A percentile compares a stretch with the other conserved stretches of the same genome.
These are phyloP conservation scores for Diaporthe ilicicola DNA, from an alignment of 2,329 filamentous ascomycete genomes.

Conservation along the genomic window DNA sequence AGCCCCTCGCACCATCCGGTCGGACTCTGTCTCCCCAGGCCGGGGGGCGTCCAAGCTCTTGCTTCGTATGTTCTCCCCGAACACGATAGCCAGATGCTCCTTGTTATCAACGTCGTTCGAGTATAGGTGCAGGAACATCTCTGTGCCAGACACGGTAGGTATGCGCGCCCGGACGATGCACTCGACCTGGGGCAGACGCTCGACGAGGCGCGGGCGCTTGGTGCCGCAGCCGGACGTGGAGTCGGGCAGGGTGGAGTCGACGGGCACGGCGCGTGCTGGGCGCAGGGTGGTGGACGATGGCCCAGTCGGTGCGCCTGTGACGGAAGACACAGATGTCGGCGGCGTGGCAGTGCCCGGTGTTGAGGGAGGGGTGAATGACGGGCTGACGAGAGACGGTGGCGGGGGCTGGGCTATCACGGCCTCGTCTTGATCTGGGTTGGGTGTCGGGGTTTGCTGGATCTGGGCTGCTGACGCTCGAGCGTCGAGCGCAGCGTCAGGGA, in stretches of 20 bases:
- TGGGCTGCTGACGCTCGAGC: conserved; percentile 30
- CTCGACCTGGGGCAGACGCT: conserved; percentile 82
- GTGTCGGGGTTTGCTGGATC: conserved; percentile 8
- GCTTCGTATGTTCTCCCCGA: conserved; percentile 85
- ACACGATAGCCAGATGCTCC: conserved; percentile 96
- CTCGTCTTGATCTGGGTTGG: conserved; percentile 32
- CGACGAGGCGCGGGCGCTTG: conserved; percentile 76
- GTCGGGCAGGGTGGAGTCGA: conserved; percentile 63
- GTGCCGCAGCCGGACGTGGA: conserved; percentile 65
- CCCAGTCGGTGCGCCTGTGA: conserved; percentile 31
- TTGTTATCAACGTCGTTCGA: conserved; percentile 93
- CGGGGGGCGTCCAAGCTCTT: conserved; percentile 74
- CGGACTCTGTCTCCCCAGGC: conserved; percentile 83
- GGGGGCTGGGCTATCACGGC: conserved; percentile 42
- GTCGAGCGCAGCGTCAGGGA: conserved; percentile 33
- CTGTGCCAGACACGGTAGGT: conserved; percentile 87
- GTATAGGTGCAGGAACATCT: conserved; percentile 98
- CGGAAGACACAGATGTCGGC: conserved; percentile 42
- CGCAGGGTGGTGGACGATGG: conserved; percentile 35
- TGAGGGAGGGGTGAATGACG: conserved; percentile 79
- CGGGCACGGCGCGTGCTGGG: conserved; percentile 61
- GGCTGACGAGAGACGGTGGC: conserved; percentile 81
- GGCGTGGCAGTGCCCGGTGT: conserved; percentile 69
- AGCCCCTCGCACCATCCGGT: conserved; percentile 92
- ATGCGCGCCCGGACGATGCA: conserved; percentile 96